Conservation (phyloP, 495 filamentous ascomycete species). For the Neurospora sp. region DNA sequence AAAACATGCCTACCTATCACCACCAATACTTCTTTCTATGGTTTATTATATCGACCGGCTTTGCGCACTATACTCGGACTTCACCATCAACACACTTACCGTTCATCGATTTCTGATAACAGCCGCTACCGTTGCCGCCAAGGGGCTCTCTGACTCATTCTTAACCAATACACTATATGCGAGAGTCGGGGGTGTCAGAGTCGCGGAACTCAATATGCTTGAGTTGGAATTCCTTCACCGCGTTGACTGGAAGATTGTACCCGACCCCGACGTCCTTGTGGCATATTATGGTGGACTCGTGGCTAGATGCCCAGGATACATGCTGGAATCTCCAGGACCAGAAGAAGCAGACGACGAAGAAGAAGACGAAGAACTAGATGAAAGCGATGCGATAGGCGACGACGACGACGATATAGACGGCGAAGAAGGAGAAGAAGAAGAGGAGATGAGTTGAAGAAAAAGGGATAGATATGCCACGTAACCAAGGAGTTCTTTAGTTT, state of each 20-base stretch:
- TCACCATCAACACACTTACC: conserved; percentile 88
- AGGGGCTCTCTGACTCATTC: conserved; percentile 91
- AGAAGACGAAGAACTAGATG: conserved; percentile 11
- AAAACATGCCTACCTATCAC: conserved; percentile 85
- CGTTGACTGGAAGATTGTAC: conserved; percentile 94
- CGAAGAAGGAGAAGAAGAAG: neutral
- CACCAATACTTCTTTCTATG: conserved; percentile 96
- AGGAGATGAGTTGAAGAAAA: neutral
- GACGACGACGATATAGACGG: conserved; percentile 16
- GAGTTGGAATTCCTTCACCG: conserved; percentile 87
- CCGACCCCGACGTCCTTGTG: conserved; percentile 81
- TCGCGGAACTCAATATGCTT: conserved; percentile 81
- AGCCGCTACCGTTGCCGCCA: conserved; percentile 88
- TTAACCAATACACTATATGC: conserved; percentile 97
- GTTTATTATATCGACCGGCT: conserved; percentile 98
- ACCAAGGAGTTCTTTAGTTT: neutral
- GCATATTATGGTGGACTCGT: conserved; percentile 89
- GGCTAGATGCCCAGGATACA: conserved; percentile 40
- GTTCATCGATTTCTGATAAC: conserved; percentile 96
- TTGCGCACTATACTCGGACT: conserved; percentile 81
- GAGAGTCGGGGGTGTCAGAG: conserved; percentile 79
- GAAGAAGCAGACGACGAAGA: conserved; percentile 9
- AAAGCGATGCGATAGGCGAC: conserved; percentile 12
- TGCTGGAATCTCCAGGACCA: conserved; percentile 24
- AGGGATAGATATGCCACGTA: neutral